Evolutionary conservation across 2,329 filamentous ascomycete species (phyloP), one percentile per base, ranked within the genome.

Genomic region (Alternaria ethzedia): DNA sequence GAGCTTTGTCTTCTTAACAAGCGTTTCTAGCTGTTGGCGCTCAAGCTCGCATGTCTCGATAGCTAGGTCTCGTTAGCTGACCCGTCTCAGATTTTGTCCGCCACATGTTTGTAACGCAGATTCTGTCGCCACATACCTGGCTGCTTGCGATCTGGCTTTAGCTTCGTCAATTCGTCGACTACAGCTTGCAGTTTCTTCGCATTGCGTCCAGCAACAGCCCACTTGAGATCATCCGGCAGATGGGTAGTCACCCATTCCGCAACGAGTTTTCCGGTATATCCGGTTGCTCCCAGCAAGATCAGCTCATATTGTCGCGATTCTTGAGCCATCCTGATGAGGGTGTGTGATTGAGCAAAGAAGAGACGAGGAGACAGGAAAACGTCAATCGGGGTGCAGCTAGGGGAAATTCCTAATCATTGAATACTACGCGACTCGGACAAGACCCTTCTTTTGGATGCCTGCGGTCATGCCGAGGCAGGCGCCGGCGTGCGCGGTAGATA

Each of bases 121-220:
- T 49, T 36, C 49, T 10, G 36, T 54, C 28, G 30, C n/a, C 41
- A 49, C 64, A 52, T 86, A 92, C 91, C 88, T 74, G 94, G 93
- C 57, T 87, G 86, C 36, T 83, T 75, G 57, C 94, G 89, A 78
- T 96, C 89, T 3, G 89, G 84, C 75, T 91, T 91, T 62, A 91
- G 73, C 60, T 82, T 77, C 71, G 89, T 88, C 76, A 94, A 86
- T 58, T 92, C 88, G 56, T 88, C 83, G 8, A 89, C 88, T 11
- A 97, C 80, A 44, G 82, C 81, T 69, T 91, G 86, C 5, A 98
- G 86, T 79, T 97, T 97, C 52, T 85, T 82, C 52, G 86, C 83
- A n/a, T 92, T 94, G 25, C 94, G 91, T 28, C 94, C 94, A 49
- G 93, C 92, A 59, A 97, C 84, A 13, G 93, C 94, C 94, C 94